Percentiles rank a stretch among this genome's conserved stretches.
phyloP scores from a whole-genome alignment of 495 filamentous ascomycete genomes.

The Penicillium salamii region DNA sequence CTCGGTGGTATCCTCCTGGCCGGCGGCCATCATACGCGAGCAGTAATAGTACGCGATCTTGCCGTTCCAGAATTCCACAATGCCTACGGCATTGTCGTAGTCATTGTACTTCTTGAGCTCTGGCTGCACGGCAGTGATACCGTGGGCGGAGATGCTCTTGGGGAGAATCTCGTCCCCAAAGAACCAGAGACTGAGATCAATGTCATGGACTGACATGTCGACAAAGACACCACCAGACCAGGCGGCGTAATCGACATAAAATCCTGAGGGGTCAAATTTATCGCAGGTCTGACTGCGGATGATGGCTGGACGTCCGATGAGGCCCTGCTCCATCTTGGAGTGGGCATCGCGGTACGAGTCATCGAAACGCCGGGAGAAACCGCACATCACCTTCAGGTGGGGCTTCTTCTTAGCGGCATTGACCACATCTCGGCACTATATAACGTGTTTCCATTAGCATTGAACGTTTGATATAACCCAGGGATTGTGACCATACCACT shows the following conservation, averaged over 20 bases:
- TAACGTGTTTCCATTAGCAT: background rate
- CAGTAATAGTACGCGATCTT: conserved; percentile 59
- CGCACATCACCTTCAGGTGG: conserved; percentile 54
- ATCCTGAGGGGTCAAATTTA: conserved; percentile 49
- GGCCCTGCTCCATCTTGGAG: conserved; percentile 40
- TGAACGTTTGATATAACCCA: background rate
- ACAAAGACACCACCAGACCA: conserved; percentile 58
- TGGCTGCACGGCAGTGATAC: conserved; percentile 56
- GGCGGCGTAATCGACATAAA: conserved; percentile 55
- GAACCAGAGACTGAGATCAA: conserved; percentile 56
- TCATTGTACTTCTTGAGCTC: conserved; percentile 53
- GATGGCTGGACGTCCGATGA: conserved; percentile 49
- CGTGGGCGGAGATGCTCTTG: conserved; percentile 48
- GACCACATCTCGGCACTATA: conserved; percentile 18
- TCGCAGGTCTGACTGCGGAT: conserved; percentile 58
- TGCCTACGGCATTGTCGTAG: conserved; percentile 58
- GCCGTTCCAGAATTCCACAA: conserved; percentile 59
- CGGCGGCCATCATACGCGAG: conserved; percentile 58
- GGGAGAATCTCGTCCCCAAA: conserved; percentile 42
- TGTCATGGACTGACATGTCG: conserved; percentile 55
- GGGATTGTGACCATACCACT: conserved; percentile 31
- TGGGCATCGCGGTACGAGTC: conserved; percentile 51
- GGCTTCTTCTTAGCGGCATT: conserved; percentile 22
- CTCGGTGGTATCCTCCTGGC: conserved; percentile 61
- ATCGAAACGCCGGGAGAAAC: conserved; percentile 57